Percentiles rank a stretch among this genome's conserved stretches.
phyloP scores from a whole-genome alignment of 1,139 yeast species.

The Scheffersomyces segobiensis region DNA sequence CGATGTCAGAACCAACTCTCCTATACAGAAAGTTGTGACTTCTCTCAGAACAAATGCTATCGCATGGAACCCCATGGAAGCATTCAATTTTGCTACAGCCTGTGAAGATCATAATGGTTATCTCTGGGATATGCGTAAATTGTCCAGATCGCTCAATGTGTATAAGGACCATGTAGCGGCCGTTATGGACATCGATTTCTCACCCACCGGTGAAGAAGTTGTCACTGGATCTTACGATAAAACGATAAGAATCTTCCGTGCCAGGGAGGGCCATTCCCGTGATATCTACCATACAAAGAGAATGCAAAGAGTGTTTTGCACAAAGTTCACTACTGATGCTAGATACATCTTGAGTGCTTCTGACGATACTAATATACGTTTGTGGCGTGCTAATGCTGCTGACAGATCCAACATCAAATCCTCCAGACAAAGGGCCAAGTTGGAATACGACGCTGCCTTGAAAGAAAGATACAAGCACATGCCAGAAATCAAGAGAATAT shows the following conservation, averaged over 20 bases:
- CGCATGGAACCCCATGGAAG: conserved; percentile 98
- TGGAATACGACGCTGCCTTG: conserved; percentile 88
- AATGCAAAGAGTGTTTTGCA: conserved; percentile 92
- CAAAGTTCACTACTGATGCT: conserved; percentile 83
- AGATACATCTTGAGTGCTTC: conserved; percentile 87
- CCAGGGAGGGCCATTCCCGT: conserved; percentile 85
- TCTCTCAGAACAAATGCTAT: conserved; percentile 81
- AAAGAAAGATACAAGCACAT: conserved; percentile 91
- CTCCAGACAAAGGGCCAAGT: conserved; percentile 74
- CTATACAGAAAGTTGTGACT: conserved; percentile 87
- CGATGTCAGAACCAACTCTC: conserved; percentile 89
- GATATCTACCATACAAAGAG: conserved; percentile 96
- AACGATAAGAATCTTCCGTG: conserved; percentile 77
- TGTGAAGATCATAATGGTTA: conserved; percentile 95
- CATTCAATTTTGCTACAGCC: conserved; percentile 88
- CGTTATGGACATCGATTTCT: conserved; percentile 88
- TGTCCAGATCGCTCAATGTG: conserved; percentile 75
- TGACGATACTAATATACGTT: conserved; percentile 91
- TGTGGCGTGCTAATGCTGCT: conserved; percentile 89
- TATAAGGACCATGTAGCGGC: conserved; percentile 97
- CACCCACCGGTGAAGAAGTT: conserved; percentile 95
- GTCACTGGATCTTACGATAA: conserved; percentile 96
- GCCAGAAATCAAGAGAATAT: conserved; percentile 92
- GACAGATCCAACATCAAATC: conserved; percentile 83
- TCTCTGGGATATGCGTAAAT: conserved; percentile 93